Evolutionary conservation across 208 protist genomes (phyloP).

Genomic region (Wallacemonas sp.): DNA sequence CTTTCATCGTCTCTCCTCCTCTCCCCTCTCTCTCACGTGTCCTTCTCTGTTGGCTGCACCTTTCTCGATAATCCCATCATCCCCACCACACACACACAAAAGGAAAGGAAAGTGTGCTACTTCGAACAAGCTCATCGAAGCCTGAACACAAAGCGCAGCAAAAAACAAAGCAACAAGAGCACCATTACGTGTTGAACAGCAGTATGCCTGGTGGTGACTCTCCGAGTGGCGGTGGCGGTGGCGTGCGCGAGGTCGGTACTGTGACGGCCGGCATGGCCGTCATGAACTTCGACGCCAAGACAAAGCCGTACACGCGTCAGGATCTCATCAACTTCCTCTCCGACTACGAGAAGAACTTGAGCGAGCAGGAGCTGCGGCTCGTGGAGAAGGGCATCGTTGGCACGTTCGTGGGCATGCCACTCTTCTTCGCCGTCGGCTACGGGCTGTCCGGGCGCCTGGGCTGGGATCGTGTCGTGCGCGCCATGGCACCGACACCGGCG

Average conservation of each 20-base stretch:
- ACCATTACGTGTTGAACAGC: too few relatives aligned
- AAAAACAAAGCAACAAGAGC: too few relatives aligned
- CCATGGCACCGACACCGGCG: constrained; percentile 30
- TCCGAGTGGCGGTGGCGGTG: constrained; percentile 53
- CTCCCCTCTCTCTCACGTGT: too few relatives aligned
- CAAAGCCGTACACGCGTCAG: constrained; percentile 77
- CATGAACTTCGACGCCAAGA: constrained; percentile 86
- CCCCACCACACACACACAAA: too few relatives aligned
- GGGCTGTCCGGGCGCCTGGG: constrained; percentile 52
- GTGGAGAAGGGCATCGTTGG: constrained; percentile 68
- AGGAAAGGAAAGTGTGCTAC: too few relatives aligned
- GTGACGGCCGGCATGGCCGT: constrained; percentile 85
- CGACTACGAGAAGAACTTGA: constrained; percentile 76
- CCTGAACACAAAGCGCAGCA: too few relatives aligned
- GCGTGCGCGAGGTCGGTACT: constrained; percentile 76
- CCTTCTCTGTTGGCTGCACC: too few relatives aligned
- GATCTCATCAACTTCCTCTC: constrained; percentile 74
- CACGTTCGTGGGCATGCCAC: constrained; percentile 68
- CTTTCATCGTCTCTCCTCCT: too few relatives aligned
- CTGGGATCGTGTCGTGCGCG: constrained; percentile 68
- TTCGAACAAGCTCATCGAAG: too few relatives aligned
- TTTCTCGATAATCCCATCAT: too few relatives aligned
- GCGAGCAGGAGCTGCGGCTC: constrained; percentile 58
- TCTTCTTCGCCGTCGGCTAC: constrained; percentile 57
- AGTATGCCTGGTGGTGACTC: constrained; percentile 17